These are phyloP conservation scores for Fusarium compactum DNA, from an alignment of 2,329 filamentous ascomycete genomes.

Conservation along the genomic window DNA sequence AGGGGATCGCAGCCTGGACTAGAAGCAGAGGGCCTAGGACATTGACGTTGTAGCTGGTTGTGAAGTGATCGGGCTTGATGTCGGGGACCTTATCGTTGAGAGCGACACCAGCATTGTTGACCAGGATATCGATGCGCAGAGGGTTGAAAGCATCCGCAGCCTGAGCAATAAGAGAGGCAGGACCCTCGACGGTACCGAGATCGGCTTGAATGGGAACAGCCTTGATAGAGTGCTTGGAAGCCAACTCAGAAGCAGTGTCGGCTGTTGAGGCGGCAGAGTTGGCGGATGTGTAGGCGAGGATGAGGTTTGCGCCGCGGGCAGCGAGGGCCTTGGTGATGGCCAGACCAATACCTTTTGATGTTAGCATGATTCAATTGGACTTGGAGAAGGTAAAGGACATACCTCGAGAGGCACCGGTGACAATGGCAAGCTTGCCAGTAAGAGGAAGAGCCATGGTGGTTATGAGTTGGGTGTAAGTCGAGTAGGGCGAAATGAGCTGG, in stretches of 20 bases:
- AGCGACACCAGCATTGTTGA: conserved; percentile 84
- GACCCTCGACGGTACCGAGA: conserved; percentile 40
- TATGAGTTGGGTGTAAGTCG: conserved; percentile 3
- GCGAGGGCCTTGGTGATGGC: conserved; percentile 45
- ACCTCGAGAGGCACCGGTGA: conserved; percentile 86
- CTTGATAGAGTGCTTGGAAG: conserved; percentile 65
- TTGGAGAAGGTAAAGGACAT: conserved; percentile 36
- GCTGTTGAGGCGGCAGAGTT: conserved; percentile 37
- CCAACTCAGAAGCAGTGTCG: conserved; percentile 41
- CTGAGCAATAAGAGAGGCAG: conserved; percentile 43
- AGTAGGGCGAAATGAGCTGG: neutral
- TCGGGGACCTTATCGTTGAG: conserved; percentile 72
- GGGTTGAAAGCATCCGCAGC: conserved; percentile 42
- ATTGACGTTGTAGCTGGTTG: conserved; percentile 79
- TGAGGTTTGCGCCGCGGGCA: conserved; percentile 46
- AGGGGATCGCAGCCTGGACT: conserved; percentile 76
- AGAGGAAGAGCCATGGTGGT: conserved; percentile 57
- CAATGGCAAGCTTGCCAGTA: conserved; percentile 82
- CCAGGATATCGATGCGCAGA: conserved; percentile 69
- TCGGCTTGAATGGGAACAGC: conserved; percentile 74
- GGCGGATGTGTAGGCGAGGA: conserved; percentile 44
- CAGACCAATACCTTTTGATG: conserved; percentile 39
- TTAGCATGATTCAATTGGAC: conserved; percentile 4
- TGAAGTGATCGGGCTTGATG: conserved; percentile 73
- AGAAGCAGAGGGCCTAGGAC: conserved; percentile 82